Percentiles rank a stretch among this genome's conserved stretches.
Evolutionary conservation across 306 rosid species (phyloP).

Genomic region (Rosa rugosa): DNA sequence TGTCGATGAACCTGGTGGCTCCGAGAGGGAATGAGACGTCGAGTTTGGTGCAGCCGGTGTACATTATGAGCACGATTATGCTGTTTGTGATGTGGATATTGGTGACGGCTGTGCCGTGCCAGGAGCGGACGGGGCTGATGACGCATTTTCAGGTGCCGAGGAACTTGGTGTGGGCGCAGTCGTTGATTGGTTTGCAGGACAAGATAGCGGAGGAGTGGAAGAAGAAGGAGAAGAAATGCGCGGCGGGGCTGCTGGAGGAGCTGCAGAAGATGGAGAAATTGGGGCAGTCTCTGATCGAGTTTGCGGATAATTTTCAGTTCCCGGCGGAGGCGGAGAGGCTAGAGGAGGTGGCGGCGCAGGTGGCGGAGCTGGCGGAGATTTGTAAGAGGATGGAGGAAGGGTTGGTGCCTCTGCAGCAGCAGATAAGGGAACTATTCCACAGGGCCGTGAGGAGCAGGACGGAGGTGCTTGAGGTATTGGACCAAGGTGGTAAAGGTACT

Average conservation of each 20-base stretch:
- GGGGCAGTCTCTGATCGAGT: constrained; percentile 53
- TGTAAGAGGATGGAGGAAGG: constrained; percentile 86
- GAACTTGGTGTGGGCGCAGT: constrained; percentile 72
- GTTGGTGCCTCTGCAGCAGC: constrained; percentile 79
- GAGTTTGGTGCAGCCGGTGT: constrained; percentile 59
- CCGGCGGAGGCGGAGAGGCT: constrained; percentile 55
- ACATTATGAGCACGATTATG: constrained; percentile 57
- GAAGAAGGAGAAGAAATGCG: constrained; percentile 88
- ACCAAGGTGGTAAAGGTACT: constrained; percentile 56
- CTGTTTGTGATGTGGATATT: constrained; percentile 82
- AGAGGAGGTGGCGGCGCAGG: constrained; percentile 58
- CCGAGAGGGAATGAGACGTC: constrained; percentile 71
- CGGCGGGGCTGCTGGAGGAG: constrained; percentile 71
- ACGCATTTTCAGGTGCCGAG: constrained; percentile 51
- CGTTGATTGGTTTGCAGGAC: constrained; percentile 71
- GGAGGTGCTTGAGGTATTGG: constrained; percentile 72
- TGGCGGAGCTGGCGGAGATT: constrained; percentile 63
- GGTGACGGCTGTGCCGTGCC: constrained; percentile 83
- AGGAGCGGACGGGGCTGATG: constrained; percentile 69
- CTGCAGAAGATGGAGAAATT: constrained; percentile 81
- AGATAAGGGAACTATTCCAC: constrained; percentile 84
- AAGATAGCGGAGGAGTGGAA: constrained; percentile 92
- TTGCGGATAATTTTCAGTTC: constrained; percentile 62
- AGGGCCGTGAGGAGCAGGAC: constrained; percentile 80
- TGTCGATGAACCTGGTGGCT: constrained; percentile 54